Evolutionary conservation across 495 filamentous ascomycete species (phyloP).

Genomic region (Hypoxylon rickii): DNA sequence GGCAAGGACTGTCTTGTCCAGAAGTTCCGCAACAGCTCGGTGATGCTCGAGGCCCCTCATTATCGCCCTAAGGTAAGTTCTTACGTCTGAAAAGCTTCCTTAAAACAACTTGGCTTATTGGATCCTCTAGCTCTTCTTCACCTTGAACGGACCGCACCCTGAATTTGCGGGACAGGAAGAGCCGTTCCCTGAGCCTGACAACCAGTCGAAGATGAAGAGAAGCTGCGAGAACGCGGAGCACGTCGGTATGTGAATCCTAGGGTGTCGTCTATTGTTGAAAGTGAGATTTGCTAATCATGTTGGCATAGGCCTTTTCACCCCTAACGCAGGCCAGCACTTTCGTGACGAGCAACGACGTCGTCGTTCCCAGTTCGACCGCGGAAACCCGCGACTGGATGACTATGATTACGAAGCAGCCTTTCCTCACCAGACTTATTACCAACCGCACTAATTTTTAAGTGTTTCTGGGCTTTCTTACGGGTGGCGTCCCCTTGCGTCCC

Average conservation of each 20-base stretch:
- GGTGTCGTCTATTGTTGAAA: not conserved
- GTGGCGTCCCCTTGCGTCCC: not conserved
- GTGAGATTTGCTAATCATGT: conserved; percentile 8
- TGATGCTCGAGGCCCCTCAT: conserved; percentile 82
- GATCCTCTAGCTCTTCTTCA: conserved; percentile 54
- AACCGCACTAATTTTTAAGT: conserved; percentile 21
- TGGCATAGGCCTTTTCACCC: conserved; percentile 67
- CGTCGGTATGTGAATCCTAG: conserved; percentile 62
- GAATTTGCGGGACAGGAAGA: conserved; percentile 63
- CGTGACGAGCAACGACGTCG: conserved; percentile 77
- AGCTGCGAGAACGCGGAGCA: conserved; percentile 85
- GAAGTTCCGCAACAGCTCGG: conserved; percentile 94
- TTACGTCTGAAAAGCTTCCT: not conserved
- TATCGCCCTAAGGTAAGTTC: conserved; percentile 79
- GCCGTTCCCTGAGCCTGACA: conserved; percentile 76
- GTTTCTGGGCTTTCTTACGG: not conserved
- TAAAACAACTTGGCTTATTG: conserved; percentile 18
- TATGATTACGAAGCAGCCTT: conserved; percentile 51
- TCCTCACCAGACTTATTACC: conserved; percentile 40
- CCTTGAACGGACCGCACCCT: conserved; percentile 46
- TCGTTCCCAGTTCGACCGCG: conserved; percentile 76
- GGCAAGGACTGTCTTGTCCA: conserved; percentile 86
- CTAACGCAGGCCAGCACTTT: conserved; percentile 71
- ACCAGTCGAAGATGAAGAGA: conserved; percentile 81
- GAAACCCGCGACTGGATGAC: conserved; percentile 67